Base-by-base conservation (phyloP, 805 yeast species). In the Kuraishia borneana region DNA sequence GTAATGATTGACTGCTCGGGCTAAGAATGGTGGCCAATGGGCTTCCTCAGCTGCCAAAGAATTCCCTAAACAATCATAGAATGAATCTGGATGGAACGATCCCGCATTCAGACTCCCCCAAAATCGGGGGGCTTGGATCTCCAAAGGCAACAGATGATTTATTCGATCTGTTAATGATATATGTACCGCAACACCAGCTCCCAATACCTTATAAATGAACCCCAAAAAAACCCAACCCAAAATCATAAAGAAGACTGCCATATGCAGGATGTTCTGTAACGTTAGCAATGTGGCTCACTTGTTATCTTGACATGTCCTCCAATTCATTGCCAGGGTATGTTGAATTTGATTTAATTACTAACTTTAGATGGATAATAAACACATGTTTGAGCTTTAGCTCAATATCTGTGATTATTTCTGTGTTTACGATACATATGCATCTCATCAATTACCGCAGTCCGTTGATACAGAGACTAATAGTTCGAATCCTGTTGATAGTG, bases 371-470 rank as follows among this genome's bases (percentile, higher is more conserved):
- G n/a, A n/a, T n/a, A n/a, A n/a, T n/a, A n/a, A n/a, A n/a, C n/a
- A n/a, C n/a, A n/a, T n/a, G n/a, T n/a, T n/a, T n/a, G n/a, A n/a
- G n/a, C n/a, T n/a, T n/a, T n/a, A n/a, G n/a, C n/a, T n/a, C 39
- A 10, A 20, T 40, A 6, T 39, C 79, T 3, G 39, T 65, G 10
- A 10, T 53, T 9, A 60, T 70, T 5, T 66, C 82, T 2, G 17
- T 50, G 1, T 38, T 54, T 12, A 65, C 76, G 2, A 73, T 80
- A 1, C 48, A 46, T 19, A 44, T 61, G 38, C 94, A 83, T 30
- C 55, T 76, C 16, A 50, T 52, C 29, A 87, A 88, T 57, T 92
- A 92, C 56, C 59, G 97, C 31, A 84, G 82, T 45, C 97, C 97
- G 0, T 67, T 72, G 46, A 92, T 84, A 44, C 98, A 92, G 53